These are phyloP conservation scores for Pythium dissotocum DNA, from an alignment of 352 stramenopile species.

Conservation along the genomic window DNA sequence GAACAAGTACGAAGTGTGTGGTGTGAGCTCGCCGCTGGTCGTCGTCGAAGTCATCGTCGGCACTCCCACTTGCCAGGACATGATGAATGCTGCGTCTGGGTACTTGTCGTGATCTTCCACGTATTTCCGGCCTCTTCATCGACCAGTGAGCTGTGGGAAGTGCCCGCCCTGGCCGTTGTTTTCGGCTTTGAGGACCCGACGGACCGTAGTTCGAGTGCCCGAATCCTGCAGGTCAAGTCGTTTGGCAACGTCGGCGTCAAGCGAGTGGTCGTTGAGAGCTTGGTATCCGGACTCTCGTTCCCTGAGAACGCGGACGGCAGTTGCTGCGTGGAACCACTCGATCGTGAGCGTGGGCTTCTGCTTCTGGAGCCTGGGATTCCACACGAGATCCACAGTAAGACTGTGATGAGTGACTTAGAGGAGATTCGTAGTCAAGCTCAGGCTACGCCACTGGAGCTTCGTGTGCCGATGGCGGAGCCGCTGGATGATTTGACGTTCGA, in stretches of 20 bases:
- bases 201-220: background rate
- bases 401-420: too few species aligned
- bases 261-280: background rate
- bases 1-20: background rate
- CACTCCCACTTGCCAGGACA: too few species aligned
- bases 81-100: background rate
- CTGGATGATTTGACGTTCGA: too few species aligned
- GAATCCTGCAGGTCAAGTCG: background rate
- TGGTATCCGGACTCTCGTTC: background rate
- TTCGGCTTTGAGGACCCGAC: background rate
- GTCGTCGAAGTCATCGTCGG: background rate
- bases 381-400: background rate
- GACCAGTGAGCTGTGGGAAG: background rate
- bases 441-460: too few species aligned
- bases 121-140: background rate
- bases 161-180: background rate
- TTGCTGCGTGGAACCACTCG: background rate
- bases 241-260: background rate
- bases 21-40: background rate
- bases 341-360: background rate
- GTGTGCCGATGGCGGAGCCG: too few species aligned
- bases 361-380: background rate
- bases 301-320: background rate
- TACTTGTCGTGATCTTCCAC: background rate
- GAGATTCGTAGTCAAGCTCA: too few species aligned